phyloP scores from a whole-genome alignment of 1,284 basidiomycete genomes.

The Papiliotrema terrestris region DNA sequence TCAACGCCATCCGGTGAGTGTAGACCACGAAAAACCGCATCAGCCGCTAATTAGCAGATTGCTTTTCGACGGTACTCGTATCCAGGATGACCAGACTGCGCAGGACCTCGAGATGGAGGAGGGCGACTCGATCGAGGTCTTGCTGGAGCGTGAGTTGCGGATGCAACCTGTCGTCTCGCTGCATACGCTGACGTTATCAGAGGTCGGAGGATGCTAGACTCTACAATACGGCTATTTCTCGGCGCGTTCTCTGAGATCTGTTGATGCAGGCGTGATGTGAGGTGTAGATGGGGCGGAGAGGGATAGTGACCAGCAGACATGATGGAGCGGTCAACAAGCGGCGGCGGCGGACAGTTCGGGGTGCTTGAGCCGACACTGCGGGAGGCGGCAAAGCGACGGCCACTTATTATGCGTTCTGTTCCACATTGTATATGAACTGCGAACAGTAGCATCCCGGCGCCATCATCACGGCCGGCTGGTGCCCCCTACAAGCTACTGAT shows the following conservation, averaged over 20 bases:
- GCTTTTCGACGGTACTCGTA: constrained; percentile 77
- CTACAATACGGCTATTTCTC: no score
- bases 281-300: no score
- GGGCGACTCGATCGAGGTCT: constrained; percentile 78
- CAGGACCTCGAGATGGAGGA: constrained; percentile 80
- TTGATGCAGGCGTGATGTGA: no score
- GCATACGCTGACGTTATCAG: not conserved
- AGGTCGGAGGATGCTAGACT: constrained; percentile 5
- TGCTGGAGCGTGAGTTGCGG: constrained; percentile 75
- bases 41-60: constrained; percentile 56
- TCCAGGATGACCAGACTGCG: constrained; percentile 81
- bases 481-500: no score
- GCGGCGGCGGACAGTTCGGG: not conserved
- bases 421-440: no score
- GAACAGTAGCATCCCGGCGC: not conserved
- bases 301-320: not conserved
- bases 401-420: no score
- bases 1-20: constrained; percentile 74
- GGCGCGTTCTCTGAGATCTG: no score
- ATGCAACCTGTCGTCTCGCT: not conserved
- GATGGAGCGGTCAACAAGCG: not conserved
- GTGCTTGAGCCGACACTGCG: no score
- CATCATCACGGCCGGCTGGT: no score
- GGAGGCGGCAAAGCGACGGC: no score
- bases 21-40: not conserved